Percentiles rank a stretch among this genome's conserved stretches.
phyloP scores from a whole-genome alignment of 208 protist genomes.

The Leishmania gerbilli region DNA sequence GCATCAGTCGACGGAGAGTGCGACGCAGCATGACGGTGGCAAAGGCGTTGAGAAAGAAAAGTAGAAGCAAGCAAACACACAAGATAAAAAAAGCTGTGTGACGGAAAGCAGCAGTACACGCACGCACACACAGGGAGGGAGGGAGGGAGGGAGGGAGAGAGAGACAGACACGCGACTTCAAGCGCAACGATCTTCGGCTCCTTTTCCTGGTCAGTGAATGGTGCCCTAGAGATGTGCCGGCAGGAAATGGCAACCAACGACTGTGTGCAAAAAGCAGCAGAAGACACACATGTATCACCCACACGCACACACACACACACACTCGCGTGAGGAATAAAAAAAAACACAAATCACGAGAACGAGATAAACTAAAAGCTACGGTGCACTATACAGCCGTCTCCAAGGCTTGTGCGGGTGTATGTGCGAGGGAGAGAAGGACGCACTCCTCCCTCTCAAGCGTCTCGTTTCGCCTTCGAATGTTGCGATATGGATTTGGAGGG shows the following conservation, averaged over 20 bases:
- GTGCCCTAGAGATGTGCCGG: not conserved
- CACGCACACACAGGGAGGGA: not conserved
- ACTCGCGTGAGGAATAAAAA: not conserved
- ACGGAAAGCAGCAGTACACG: not conserved
- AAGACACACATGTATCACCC: not conserved
- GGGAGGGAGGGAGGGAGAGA: not conserved
- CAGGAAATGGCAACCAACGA: not conserved
- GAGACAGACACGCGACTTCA: not conserved
- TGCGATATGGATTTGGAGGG: not conserved
- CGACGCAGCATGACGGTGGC: conserved; percentile 64
- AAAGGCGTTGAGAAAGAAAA: not conserved
- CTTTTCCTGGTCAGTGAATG: not conserved
- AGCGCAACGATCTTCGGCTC: not conserved
- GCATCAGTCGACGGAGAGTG: conserved; percentile 40
- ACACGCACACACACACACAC: not conserved
- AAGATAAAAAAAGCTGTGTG: not conserved
- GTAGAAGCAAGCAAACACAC: not conserved
- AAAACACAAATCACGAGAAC: not conserved
- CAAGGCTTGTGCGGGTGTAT: not conserved
- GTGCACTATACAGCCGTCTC: not conserved
- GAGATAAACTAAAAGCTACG: not conserved
- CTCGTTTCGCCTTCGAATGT: not conserved
- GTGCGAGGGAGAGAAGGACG: not conserved
- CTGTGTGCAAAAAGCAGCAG: not conserved
- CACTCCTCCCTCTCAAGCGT: not conserved